Percentiles rank a stretch among this genome's conserved stretches.
These are phyloP conservation scores for Aspergillus cristatus DNA, from an alignment of 495 filamentous ascomycete species.

Conservation along the genomic window DNA sequence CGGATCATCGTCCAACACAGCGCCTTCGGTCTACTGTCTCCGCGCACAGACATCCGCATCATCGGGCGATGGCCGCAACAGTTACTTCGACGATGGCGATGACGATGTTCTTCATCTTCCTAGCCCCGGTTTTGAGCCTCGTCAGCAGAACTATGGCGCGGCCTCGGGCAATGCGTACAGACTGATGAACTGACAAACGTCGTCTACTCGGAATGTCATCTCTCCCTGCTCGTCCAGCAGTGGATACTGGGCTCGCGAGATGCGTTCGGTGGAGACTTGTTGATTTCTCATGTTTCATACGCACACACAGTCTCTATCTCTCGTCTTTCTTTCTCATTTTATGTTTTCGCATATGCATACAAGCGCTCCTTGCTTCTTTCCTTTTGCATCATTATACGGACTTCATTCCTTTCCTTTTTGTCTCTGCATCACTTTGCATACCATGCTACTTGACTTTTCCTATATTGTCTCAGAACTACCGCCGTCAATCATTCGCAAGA, in stretches of 20 bases:
- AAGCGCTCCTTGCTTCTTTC: too few species aligned
- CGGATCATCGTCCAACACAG: constrained; percentile 7
- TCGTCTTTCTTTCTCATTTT: constrained; percentile 1
- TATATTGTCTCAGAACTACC: too few species aligned
- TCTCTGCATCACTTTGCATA: too few species aligned
- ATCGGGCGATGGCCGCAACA: constrained; percentile 12
- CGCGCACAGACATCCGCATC: constrained; percentile 27
- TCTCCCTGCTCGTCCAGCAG: too few species aligned
- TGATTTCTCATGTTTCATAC: too few species aligned
- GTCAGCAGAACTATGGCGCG: constrained; percentile 28
- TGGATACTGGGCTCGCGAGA: background rate
- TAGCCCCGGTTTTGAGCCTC: constrained; percentile 17
- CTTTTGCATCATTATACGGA: too few species aligned
- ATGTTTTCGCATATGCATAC: too few species aligned
- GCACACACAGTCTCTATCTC: too few species aligned
- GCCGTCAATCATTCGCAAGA: too few species aligned
- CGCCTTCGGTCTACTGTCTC: constrained; percentile 27
- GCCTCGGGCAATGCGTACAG: constrained; percentile 28
- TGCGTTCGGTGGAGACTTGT: constrained; percentile 7
- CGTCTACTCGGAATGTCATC: constrained; percentile 2
- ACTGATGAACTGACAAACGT: constrained; percentile 27
- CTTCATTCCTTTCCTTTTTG: too few species aligned
- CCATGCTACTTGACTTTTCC: too few species aligned
- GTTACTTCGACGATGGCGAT: constrained; percentile 24
- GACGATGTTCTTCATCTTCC: constrained; percentile 33